A percentile compares a stretch with the other conserved stretches of the same genome.
Conservation (phyloP, 2,329 filamentous ascomycete species). For the Ophiocordyceps unilateralis region DNA sequence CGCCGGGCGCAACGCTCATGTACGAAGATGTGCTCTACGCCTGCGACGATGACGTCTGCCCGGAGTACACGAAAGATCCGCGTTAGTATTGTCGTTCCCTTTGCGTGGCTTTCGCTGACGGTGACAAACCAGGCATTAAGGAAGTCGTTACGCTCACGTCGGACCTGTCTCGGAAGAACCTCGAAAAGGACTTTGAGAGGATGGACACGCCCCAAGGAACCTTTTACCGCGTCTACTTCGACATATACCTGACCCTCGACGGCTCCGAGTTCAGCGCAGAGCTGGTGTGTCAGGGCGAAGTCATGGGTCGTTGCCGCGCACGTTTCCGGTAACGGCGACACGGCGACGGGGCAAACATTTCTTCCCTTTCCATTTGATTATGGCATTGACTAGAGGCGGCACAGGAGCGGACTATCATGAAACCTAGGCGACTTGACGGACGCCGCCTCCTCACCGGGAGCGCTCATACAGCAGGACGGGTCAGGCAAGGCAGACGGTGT, state of each 20-base stretch:
- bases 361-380: background rate
- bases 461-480: too few species aligned
- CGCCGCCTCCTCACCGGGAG: background rate
- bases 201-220: slow-evolving; percentile 98
- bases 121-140: slow-evolving; percentile 67
- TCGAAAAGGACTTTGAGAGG: slow-evolving; percentile 97
- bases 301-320: slow-evolving; percentile 92
- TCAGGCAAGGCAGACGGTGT: background rate
- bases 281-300: slow-evolving; percentile 95
- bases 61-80: slow-evolving; percentile 97
- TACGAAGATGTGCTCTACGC: slow-evolving; percentile 97
- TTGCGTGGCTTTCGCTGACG: background rate
- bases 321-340: slow-evolving; percentile 47
- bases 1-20: slow-evolving; percentile 93
- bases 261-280: slow-evolving; percentile 97
- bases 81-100: slow-evolving; percentile 46
- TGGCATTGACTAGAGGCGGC: slow-evolving; percentile 1
- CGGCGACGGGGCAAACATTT: background rate
- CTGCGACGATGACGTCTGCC: slow-evolving; percentile 94
- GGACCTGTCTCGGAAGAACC: slow-evolving; percentile 90
- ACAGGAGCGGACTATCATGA: background rate
- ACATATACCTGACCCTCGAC: slow-evolving; percentile 82
- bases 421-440: background rate
- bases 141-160: slow-evolving; percentile 96
- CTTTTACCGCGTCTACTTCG: slow-evolving; percentile 72